Evolutionary conservation across 371 early-diverging fungal genomes (phyloP), one percentile per base, ranked within the genome.

Genomic region (Chytridium lagenaria): DNA sequence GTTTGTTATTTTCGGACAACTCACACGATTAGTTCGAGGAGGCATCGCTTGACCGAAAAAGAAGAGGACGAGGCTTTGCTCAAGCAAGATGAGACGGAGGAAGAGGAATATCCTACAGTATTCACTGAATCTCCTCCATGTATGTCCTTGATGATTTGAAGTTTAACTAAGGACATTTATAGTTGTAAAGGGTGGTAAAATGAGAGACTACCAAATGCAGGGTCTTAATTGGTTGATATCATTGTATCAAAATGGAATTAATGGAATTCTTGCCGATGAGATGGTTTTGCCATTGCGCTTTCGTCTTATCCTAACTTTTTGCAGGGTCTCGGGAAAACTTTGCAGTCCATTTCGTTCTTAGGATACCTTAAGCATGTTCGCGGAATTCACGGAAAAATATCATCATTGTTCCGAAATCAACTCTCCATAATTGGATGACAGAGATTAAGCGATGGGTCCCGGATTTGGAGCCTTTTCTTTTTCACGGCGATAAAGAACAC

Each of bases 201-300:
- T 99, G 81, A 88, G 97, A 59, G 97, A 96, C 78, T 97, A 99
- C 78, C 99, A 99, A 81, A 74, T 99, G n/a, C 93, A 96, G 73
- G 99, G 99, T 26, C 86, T 99, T 31, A 99, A 99, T 83, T 99
- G 99, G 99, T 92, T 99, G 88, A 91, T 99, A 28, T 96, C 94
- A 0, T 86, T 99, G 69, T 97, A 92, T 78, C 93, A 97, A 71
- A 95, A 98, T 77, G 95, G 96, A n/a, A 95, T 99, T 78, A 99
- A 99, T 78, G 98, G 99, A 34, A 99, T 99, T 73, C 84, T 99
- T 30, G 99, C 99, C 37, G 99, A 99, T 85, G 99, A 99, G 84
- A 99, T 99, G 99, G 94, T 93, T 84, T 23, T n/a, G 51, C 16
- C 3, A 5, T 36, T n/a, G 15, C n/a, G 44, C 10, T 63, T 61